Base-by-base conservation (phyloP, 805 yeast species). In the Pichia membranifaciens region DNA sequence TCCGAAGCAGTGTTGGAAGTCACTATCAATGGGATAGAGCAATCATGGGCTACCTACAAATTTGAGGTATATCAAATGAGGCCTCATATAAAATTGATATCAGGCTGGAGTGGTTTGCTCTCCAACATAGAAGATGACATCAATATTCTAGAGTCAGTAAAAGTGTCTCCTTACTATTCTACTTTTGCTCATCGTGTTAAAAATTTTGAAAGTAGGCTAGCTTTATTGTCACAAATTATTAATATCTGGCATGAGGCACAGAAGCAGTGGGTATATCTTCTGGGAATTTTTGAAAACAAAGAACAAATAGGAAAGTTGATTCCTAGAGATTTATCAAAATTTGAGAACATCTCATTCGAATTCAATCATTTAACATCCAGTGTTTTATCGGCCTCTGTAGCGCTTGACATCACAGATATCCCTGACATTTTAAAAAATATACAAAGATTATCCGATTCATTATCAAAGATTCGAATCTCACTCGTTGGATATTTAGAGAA, bases 161-260 rank as follows among this genome's bases (percentile, higher is more conserved):
- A 75, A 45, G 73, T 76, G 51, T 88, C 96, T 0, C 72, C 80
- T 0, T 79, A 75, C 53, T 85, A 69, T 61, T 64, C 65, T 10
- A 69, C 71, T 1, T 86, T 88, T 58, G 87, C 82, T 46, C 76
- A 74, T 41, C 79, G 76, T 7, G 74, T 82, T 0, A 48, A 59
- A 7, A 70, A 67, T 1, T 71, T 87, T 70, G 89, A 83, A 52
- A 68, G 67, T 0, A 75, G 71, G 46, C 58, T 91, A n/a, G 75
- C 73, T 40, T 55, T 59, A 0, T 54, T 87, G 1, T 73, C 72
- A 38, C 66, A 68, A 1, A 58, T 86, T 1, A 68, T 86, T 31
- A 87, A 81, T 51, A 58, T 64, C 0, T 89, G 96, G 95, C 73
- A 84, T 23, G 96, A 87, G 31, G 85, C 81, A 1, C 98, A 91